phyloP scores from a whole-genome alignment of 2,329 filamentous ascomycete genomes.

The Triangularia verruculosa region DNA sequence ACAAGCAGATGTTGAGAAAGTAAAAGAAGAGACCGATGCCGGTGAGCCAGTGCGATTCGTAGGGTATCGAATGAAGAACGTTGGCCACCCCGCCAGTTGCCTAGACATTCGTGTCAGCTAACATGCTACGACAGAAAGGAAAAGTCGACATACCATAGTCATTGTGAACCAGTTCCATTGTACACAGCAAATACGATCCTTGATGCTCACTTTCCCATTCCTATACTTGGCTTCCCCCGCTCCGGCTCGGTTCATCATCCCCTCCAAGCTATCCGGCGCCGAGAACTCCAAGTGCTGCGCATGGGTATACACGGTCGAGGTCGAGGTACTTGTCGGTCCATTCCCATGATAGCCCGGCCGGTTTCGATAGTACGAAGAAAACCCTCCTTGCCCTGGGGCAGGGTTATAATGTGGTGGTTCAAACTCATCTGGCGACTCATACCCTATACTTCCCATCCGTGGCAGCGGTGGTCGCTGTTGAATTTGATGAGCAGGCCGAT shows the following conservation, averaged over 20 bases:
- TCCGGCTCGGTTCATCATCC: conserved; percentile 14
- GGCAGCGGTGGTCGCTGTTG: background rate
- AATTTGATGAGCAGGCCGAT: background rate
- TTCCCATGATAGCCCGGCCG: background rate
- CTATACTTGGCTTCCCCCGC: conserved; percentile 2
- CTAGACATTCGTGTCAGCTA: conserved; percentile 30
- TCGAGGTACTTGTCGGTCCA: background rate
- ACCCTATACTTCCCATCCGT: background rate
- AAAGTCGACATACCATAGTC: conserved; percentile 47
- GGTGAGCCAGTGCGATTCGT: conserved; percentile 52
- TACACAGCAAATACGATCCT: conserved; percentile 51
- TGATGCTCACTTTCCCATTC: conserved; percentile 38
- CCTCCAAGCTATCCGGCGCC: conserved; percentile 18
- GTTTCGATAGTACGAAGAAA: background rate
- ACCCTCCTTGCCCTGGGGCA: background rate
- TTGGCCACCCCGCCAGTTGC: conserved; percentile 57
- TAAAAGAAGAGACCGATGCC: conserved; percentile 60
- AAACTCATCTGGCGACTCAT: background rate
- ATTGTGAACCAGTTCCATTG: conserved; percentile 77
- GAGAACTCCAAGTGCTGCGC: conserved; percentile 1
- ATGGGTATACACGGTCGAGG: background rate
- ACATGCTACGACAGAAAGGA: background rate
- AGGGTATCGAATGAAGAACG: conserved; percentile 51
- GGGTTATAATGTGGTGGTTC: background rate
- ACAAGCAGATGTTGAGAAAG: conserved; percentile 61